phyloP scores from a whole-genome alignment of 805 yeast genomes.

The Hanseniaspora vineae region DNA sequence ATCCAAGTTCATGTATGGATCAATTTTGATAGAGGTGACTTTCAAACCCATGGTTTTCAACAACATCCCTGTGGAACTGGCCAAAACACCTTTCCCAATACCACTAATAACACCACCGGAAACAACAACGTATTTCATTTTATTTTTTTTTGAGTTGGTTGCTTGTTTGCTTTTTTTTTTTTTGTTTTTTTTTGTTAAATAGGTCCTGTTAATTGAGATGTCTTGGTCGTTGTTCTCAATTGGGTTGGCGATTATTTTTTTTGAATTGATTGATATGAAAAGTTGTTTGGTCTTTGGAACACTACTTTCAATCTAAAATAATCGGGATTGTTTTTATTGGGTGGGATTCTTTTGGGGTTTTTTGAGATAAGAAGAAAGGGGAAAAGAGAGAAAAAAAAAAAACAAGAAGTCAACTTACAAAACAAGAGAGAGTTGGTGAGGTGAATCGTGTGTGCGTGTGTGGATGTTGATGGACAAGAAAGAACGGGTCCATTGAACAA shows the following conservation, averaged over 20 bases:
- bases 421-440: not conserved
- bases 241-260: too few species aligned
- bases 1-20: constrained; percentile 97
- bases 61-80: constrained; percentile 92
- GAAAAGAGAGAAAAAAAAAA: too few species aligned
- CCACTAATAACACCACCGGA: constrained; percentile 99
- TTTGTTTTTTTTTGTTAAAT: not conserved
- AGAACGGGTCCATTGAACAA: too few species aligned
- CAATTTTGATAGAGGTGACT: constrained; percentile 95
- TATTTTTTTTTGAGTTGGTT: not conserved
- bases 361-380: too few species aligned
- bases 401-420: too few species aligned
- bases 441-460: not conserved
- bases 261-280: too few species aligned
- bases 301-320: too few species aligned
- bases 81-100: constrained; percentile 97
- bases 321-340: too few species aligned
- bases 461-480: not conserved
- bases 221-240: not conserved
- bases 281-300: too few species aligned
- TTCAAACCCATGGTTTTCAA: constrained; percentile 88
- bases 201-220: not conserved
- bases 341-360: too few species aligned
- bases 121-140: constrained; percentile 96
- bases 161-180: not conserved